Percentiles rank a stretch among this genome's conserved stretches.
Conservation (phyloP, 1,284 basidiomycete genomes). For the Trichosporon ovoides region DNA sequence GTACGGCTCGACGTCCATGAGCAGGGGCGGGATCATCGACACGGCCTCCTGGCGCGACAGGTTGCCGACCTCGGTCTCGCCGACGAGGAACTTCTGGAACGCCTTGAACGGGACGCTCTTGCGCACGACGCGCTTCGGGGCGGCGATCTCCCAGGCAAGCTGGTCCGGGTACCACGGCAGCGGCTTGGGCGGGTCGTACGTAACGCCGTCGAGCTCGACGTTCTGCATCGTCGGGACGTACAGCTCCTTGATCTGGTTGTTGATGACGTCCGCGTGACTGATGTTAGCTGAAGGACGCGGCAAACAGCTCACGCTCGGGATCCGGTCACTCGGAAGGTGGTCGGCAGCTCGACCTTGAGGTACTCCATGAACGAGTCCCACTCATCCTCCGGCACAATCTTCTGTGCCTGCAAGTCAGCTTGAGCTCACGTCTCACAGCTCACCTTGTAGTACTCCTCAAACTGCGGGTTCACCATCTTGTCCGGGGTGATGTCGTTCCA, state of each 20-base stretch:
- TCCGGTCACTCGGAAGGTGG: conserved; percentile 89
- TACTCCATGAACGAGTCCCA: conserved; percentile 71
- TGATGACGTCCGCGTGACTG: conserved; percentile 68
- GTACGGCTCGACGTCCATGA: conserved; percentile 89
- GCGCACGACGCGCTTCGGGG: conserved; percentile 81
- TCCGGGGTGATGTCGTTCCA: conserved; percentile 24
- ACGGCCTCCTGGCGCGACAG: conserved; percentile 96
- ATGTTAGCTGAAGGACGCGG: not conserved
- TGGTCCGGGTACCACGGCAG: conserved; percentile 91
- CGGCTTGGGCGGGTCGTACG: conserved; percentile 66
- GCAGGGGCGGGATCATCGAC: conserved; percentile 94
- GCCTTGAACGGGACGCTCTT: conserved; percentile 91
- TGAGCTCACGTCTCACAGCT: not conserved
- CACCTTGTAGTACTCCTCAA: conserved; percentile 67
- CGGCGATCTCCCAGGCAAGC: conserved; percentile 92
- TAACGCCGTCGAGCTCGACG: conserved; percentile 66
- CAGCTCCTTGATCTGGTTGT: conserved; percentile 63
- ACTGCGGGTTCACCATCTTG: conserved; percentile 61
- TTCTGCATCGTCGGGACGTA: conserved; percentile 75
- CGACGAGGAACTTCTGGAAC: conserved; percentile 95
- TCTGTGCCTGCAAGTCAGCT: conserved; percentile 32
- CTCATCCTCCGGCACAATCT: conserved; percentile 55
- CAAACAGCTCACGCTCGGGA: conserved; percentile 63
- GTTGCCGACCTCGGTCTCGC: conserved; percentile 97
- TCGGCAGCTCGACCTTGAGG: conserved; percentile 73